phyloP scores from a whole-genome alignment of 371 early-diverging fungal genomes.

The Lichtheimia ramosa region DNA sequence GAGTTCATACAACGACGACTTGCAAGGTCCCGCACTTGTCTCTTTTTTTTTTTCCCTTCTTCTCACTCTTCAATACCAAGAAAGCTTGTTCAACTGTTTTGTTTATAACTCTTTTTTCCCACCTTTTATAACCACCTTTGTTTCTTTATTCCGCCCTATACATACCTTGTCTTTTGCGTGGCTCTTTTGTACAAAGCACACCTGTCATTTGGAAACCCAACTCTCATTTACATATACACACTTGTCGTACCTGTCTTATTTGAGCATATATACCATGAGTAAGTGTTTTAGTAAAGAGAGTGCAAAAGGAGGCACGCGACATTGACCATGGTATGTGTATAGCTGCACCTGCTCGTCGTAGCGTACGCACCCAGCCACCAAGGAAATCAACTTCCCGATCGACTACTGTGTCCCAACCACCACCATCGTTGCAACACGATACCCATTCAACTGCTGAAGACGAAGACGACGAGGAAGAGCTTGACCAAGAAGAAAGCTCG shows the following conservation, averaged over 20 bases:
- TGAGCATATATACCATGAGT: constrained; percentile 1
- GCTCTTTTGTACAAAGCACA: neutral
- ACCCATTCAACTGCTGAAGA: neutral
- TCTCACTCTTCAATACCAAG: constrained; percentile 4
- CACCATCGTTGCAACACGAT: neutral
- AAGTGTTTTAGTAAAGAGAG: neutral
- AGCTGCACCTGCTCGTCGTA: constrained; percentile 22
- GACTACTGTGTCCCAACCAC: constrained; percentile 4
- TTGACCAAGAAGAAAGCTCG: constrained; percentile 36
- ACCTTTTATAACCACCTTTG: constrained; percentile 3
- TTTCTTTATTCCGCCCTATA: neutral
- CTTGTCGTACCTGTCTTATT: too few species aligned
- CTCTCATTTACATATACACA: too few species aligned
- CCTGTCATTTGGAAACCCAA: constrained; percentile 1
- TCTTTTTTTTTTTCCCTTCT: neutral
- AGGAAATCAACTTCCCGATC: constrained; percentile 20
- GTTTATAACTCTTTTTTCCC: neutral
- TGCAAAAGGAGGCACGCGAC: too few species aligned
- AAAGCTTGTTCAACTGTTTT: neutral
- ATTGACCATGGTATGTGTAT: too few species aligned
- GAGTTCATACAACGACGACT: too few species aligned
- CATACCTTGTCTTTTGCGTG: neutral
- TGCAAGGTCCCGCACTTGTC: too few species aligned
- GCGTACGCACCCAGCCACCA: constrained; percentile 16
- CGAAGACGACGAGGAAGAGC: constrained; percentile 13